Evolutionary conservation across 495 filamentous ascomycete genomes (phyloP).

Genomic region (Podospora anserina): DNA sequence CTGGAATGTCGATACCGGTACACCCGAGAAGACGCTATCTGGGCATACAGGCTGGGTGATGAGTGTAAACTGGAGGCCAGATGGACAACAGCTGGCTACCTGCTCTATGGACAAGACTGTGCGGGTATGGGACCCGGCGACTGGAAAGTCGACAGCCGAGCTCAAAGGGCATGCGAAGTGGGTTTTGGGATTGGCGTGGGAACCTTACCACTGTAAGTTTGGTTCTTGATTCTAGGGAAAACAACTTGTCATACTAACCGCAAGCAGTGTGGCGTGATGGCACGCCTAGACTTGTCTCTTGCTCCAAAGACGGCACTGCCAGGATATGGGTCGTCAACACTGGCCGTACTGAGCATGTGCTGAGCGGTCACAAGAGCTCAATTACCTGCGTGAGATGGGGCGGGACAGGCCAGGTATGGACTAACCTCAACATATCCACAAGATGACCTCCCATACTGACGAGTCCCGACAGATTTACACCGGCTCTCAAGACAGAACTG

Average conservation of each 20-base stretch:
- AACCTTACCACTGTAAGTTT: conserved; percentile 71
- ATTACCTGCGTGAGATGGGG: conserved; percentile 95
- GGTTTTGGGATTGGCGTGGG: conserved; percentile 86
- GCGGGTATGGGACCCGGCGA: conserved; percentile 83
- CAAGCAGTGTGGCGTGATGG: conserved; percentile 59
- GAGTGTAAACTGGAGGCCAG: conserved; percentile 80
- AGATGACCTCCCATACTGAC: neutral
- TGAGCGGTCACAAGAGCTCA: conserved; percentile 83
- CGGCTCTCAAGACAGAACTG: conserved; percentile 78
- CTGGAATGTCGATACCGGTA: conserved; percentile 95
- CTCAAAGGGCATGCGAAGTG: conserved; percentile 90
- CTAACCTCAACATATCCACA: neutral
- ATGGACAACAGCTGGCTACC: conserved; percentile 77
- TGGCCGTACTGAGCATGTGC: conserved; percentile 70
- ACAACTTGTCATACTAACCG: neutral
- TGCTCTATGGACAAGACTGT: conserved; percentile 93
- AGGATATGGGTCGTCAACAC: conserved; percentile 83
- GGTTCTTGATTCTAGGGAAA: neutral
- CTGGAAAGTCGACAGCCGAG: conserved; percentile 72
- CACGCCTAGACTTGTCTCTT: conserved; percentile 76
- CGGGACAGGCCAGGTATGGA: conserved; percentile 59
- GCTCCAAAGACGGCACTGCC: conserved; percentile 86
- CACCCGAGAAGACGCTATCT: conserved; percentile 82
- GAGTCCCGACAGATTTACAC: conserved; percentile 45
- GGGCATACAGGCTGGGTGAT: conserved; percentile 94